Conservation (phyloP, 78 protist species). For the Planoprotostelium fungivorum region DNA sequence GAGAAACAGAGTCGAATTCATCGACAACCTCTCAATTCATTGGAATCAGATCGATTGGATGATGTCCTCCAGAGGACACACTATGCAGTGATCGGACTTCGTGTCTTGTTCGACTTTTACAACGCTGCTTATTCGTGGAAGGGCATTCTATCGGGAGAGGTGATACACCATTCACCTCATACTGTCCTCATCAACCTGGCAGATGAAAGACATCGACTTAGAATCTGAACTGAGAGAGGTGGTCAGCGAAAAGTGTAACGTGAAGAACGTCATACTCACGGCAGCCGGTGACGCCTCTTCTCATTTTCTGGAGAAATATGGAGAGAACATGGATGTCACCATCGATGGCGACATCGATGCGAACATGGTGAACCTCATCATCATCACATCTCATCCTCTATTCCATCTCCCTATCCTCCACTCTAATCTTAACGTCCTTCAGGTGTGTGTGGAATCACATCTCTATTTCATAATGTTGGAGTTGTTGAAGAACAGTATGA, state of each 20-base stretch:
- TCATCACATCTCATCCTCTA: not conserved
- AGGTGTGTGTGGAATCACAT: not conserved
- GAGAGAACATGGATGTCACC: not conserved
- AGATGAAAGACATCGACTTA: not conserved
- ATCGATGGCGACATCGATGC: not conserved
- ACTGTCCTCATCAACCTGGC: not conserved
- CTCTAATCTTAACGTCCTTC: not conserved
- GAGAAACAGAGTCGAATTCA: not conserved
- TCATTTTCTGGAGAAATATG: not conserved
- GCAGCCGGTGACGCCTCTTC: not conserved
- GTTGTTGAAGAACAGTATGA: not conserved
- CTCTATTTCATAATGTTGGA: not conserved
- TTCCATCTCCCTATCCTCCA: too few species aligned
- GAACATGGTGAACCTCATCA: not conserved
- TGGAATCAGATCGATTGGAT: not conserved
- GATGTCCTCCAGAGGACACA: not conserved
- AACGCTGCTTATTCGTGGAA: not conserved
- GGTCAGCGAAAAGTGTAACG: not conserved
- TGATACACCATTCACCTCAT: not conserved
- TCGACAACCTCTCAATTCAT: not conserved
- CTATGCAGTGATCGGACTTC: not conserved
- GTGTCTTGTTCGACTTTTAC: not conserved
- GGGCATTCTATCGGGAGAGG: not conserved
- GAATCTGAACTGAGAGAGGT: not conserved
- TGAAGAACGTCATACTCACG: not conserved